Evolutionary conservation across 164 flowering plant genomes (phyloP), one percentile per base, ranked within the genome.

Genomic region (Nelumbo lutea): DNA sequence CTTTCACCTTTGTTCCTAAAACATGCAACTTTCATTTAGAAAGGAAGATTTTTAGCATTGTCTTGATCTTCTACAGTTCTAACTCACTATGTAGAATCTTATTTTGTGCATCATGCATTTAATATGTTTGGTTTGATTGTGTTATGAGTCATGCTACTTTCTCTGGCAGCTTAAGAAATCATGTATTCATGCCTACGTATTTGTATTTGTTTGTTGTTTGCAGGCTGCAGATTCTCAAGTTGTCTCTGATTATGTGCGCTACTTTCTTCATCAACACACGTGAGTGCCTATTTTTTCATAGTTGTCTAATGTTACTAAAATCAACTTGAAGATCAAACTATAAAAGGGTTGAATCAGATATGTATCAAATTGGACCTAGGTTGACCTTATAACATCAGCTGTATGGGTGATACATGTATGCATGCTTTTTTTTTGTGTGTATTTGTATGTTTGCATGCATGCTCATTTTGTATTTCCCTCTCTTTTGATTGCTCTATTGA

Each of bases 211-310:
- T 61, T 68, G 3, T 67, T 0, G 44, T n/a, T 73, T 68, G 73
- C 83, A 93, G 98, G 98, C 98, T 63, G 97, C 98, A 8, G 96
- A 89, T 83, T 88, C 98, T 41, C 98, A 93, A 80, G 60, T 85
- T 71, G 86, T 90, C 5, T 89, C 98, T 15, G 98, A 93, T 70
- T 93, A 91, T 76, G 98, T 89, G 11, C 88, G 98, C 1, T 77
- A 88, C 80, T 89, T 79, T 77, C 98, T 93, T 59, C 85, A 89
- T 80, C 96, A 90, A 52, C 98, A 90, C 76, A 89, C 91, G 98
- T 92, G 73, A 83, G 97, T 86, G 39, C 10, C 40, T 42, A 3
- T 45, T 3, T 3, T 42, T 64, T 51, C 59, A 11, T 11, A 27
- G 27, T 27, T 27, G 27, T 27, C 27, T 0, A 11, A 11, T 71